Base-by-base conservation (phyloP, 2,329 filamentous ascomycete species). In the Xylariales sp. region DNA sequence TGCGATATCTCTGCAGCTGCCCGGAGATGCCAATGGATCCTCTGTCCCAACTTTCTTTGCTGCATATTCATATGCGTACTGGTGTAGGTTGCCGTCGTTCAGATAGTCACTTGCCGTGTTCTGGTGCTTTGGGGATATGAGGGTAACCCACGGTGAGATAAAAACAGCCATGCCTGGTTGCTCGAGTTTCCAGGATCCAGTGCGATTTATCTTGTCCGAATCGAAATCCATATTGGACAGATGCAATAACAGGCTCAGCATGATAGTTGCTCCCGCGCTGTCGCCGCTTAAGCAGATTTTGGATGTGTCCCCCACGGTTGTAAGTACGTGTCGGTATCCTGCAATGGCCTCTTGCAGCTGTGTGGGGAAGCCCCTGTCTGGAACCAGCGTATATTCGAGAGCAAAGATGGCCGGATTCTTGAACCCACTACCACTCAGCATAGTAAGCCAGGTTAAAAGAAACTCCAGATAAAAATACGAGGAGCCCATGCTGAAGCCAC, bases 391-490 rank as follows among this genome's bases (percentile, higher is more conserved):
- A 56, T 93, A 93, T 42, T 93, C 86, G 5, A 93, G 67, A 1
- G 83, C 79, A 53, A 93, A 88, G 4, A 93, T 74, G 16, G 85
- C 83, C 1, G 88, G 88, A 52, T 90, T 93, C 8, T 65, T 57
- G 57, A 84, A 91, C 2, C 83, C 84, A 14, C 70, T 66, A 36
- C 74, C 63, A 39, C 77, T 70, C 27, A 94, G 69, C 14, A 88
- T 63, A 29, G 72, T 68, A 11, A 86, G 65, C 82, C 83, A 88
- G 7, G 79, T 76, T 38, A 91, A 66, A 3, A 94, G 69, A 48
- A 91, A 93, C 52, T 94, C 88, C 24, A 90, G 74, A 57, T 94
- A 94, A 59, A 94, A 94, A 63, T 85, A 85, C 14, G 75, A 70
- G 11, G 85, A 88, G 4, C 88, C 88, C 81, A 94, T 86, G 6